A percentile compares a stretch with the other conserved stretches of the same genome.
Conservation (phyloP, 2,329 filamentous ascomycete genomes). For the Xylogone sp. region DNA sequence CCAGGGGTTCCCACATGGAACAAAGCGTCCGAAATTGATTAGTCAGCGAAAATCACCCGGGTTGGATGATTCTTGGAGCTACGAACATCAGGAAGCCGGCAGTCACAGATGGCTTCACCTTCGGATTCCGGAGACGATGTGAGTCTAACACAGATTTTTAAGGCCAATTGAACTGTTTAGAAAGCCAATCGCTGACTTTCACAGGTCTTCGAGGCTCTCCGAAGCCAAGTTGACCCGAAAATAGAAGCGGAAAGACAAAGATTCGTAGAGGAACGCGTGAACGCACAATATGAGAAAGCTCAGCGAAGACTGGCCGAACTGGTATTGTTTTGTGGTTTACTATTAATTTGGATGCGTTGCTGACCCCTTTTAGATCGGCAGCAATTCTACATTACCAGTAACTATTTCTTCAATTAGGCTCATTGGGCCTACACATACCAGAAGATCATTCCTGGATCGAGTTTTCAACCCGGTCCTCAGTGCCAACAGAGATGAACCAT, state of each 20-base stretch:
- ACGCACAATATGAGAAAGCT: constrained; percentile 35
- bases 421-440: constrained; percentile 79
- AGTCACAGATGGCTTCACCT: constrained; percentile 21
- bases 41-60: constrained; percentile 1
- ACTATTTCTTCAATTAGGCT: constrained; percentile 83
- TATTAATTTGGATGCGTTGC: neutral
- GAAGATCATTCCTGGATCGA: constrained; percentile 76
- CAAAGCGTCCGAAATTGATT: neutral
- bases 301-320: constrained; percentile 62
- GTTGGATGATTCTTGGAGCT: constrained; percentile 2
- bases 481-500: constrained; percentile 60
- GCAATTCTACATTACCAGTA: constrained; percentile 83
- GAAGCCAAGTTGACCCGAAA: constrained; percentile 54
- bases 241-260: constrained; percentile 56
- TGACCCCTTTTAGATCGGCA: constrained; percentile 54
- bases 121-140: constrained; percentile 39
- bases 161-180: neutral
- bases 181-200: constrained; percentile 13
- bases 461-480: constrained; percentile 76
- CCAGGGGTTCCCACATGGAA: neutral
- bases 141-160: constrained; percentile 26
- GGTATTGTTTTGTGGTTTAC: constrained; percentile 38
- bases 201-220: constrained; percentile 58
- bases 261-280: constrained; percentile 45
- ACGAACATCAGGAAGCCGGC: constrained; percentile 2